These are phyloP conservation scores for Suillus alpinus DNA, from an alignment of 768 basidiomycete species.

Conservation along the genomic window DNA sequence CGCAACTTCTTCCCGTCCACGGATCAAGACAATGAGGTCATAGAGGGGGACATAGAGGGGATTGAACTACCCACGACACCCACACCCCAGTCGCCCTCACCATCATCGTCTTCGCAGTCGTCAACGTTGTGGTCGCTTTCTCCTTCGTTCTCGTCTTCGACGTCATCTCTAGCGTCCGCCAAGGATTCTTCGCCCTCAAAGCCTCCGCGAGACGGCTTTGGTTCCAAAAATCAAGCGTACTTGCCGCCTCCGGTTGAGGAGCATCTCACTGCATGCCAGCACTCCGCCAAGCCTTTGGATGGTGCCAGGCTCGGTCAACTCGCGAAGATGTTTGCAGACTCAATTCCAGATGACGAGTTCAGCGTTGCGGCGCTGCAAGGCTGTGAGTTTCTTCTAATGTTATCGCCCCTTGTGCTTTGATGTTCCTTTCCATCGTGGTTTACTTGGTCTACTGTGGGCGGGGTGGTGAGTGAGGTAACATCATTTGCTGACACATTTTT, in stretches of 20 bases:
- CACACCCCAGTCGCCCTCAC: constrained; percentile 39
- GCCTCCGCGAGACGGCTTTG: constrained; percentile 33
- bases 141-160: constrained; percentile 42
- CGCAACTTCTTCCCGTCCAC: constrained; percentile 87
- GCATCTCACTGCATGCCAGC: constrained; percentile 54
- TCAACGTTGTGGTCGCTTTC: constrained; percentile 46
- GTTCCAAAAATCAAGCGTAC: constrained; percentile 57
- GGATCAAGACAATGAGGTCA: constrained; percentile 44
- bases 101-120: constrained; percentile 39
- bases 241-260: constrained; percentile 64
- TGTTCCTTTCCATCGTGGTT: constrained; percentile 12
- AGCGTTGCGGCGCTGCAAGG: constrained; percentile 90
- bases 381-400: constrained; percentile 53
- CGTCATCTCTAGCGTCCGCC: constrained; percentile 35
- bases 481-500: constrained; percentile 24
- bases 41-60: constrained; percentile 43
- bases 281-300: constrained; percentile 65
- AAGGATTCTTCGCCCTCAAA: constrained; percentile 21
- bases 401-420: constrained; percentile 11
- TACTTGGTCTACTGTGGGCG: constrained; percentile 16
- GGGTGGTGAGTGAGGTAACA: constrained; percentile 20
- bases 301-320: constrained; percentile 60
- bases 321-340: constrained; percentile 76
- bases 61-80: constrained; percentile 41
- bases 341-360: constrained; percentile 82